Evolutionary conservation across 129 eudicot genomes (phyloP).

Genomic region (Helianthus tuberosus): DNA sequence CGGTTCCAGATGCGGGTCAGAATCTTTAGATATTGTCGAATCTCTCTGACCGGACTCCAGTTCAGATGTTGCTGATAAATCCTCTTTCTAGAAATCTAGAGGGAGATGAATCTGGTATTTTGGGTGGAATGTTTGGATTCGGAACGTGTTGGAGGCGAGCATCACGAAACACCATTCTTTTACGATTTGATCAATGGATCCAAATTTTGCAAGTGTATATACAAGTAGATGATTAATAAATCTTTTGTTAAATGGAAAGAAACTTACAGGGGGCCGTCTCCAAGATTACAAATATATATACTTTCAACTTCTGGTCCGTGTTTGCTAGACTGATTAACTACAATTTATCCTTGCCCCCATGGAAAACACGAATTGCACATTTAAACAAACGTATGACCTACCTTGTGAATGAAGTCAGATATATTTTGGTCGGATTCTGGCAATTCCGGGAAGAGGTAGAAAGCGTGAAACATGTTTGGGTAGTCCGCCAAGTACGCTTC

Average conservation of each 20-base stretch:
- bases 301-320: conserved; percentile 93
- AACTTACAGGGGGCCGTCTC: conserved; percentile 93
- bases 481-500: conserved; percentile 34
- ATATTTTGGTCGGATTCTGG: conserved; percentile 26
- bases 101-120: conserved; percentile 34
- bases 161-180: too few relatives aligned
- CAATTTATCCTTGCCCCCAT: conserved; percentile 29
- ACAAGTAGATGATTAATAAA: background rate
- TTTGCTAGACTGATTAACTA: conserved; percentile 49
- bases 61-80: conserved; percentile 32
- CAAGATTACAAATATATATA: conserved; percentile 68
- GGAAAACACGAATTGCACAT: too few relatives aligned
- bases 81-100: conserved; percentile 57
- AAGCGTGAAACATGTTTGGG: conserved; percentile 35
- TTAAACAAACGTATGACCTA: too few relatives aligned
- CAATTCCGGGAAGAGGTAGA: conserved; percentile 26
- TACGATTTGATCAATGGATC: too few relatives aligned
- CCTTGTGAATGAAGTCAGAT: too few relatives aligned
- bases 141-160: too few relatives aligned
- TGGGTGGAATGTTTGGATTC: conserved; percentile 19
- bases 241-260: background rate
- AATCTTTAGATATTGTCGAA: conserved; percentile 32
- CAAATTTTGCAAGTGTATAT: background rate
- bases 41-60: conserved; percentile 61
- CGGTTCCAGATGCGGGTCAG: conserved; percentile 62